Evolutionary conservation across 2,329 filamentous ascomycete species (phyloP), one percentile per base, ranked within the genome.

Genomic region (Aspergillus vadensis): DNA sequence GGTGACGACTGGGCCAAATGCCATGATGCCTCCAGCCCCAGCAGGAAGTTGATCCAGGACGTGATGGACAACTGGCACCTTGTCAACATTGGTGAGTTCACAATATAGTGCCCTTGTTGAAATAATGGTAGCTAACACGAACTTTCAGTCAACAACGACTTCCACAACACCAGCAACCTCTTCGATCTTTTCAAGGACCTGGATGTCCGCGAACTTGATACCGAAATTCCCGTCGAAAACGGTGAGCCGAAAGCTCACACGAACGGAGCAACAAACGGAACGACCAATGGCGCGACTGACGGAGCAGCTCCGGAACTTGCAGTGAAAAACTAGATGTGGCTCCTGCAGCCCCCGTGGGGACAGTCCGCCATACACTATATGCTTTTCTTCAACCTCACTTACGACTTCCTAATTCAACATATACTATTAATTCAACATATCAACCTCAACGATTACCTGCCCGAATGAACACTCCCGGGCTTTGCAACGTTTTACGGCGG

Each of bases 1-100:
- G 95, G 95, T 57, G 85, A 90, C 60, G 93, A 99, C 73, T 99
- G 95, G 95, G 91, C 91, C 21, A 91, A 91, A 71, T 99, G 95
- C 75, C 92, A 96, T 73, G 86, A 92, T 39, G 83, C 88, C 62
- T 82, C 82, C 60, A 92, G 88, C 64, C 87, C 91, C 32, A 96
- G 91, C 72, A 86, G 94, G 57, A 84, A 88, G 63, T 79, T 98
- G 63, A 90, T 99, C 65, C 86, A 93, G 68, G 83, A 85, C 57
- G 83, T 98, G 63, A 95, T 97, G 86, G 88, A 94, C 62, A 88
- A 87, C 55, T 99, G 94, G 92, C 94, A 92, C 73, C 82, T 99
- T 60, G 86, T 99, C 68, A 99, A 99, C 74, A 97, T 99, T 69
- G 91, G 91, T 93, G 82, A 81, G 88, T 76, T 44, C 41, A 25